Conservation (phyloP, 371 early-diverging fungal genomes). For the Actinomortierella ambigua region DNA sequence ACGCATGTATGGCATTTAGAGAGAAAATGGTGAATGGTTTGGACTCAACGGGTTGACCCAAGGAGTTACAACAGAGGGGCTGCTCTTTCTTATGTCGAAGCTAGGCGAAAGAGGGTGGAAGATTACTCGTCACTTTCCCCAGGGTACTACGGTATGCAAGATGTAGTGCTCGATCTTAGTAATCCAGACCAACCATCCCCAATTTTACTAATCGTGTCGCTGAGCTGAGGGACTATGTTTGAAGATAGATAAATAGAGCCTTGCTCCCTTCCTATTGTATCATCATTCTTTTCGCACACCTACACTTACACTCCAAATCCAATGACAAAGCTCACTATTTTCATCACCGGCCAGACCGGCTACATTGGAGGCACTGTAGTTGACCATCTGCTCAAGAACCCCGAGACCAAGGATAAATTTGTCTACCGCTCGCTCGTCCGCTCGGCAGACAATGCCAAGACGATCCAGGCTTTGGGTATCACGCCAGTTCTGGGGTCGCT, state of each 20-base stretch:
- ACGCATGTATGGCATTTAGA: no score
- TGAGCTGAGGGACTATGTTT: neutral
- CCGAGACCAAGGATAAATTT: conserved; percentile 9
- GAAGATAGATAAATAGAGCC: neutral
- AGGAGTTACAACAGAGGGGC: no score
- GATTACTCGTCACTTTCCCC: no score
- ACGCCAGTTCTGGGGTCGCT: conserved; percentile 41
- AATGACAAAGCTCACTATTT: conserved; percentile 31
- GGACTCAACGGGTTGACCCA: no score
- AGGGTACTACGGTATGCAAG: no score
- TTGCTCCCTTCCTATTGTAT: neutral
- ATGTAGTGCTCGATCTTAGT: no score
- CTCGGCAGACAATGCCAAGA: conserved; percentile 22
- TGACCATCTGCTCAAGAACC: conserved; percentile 24
- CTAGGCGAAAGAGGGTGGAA: no score
- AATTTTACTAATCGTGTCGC: no score
- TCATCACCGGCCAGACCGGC: conserved; percentile 40
- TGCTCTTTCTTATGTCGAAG: no score
- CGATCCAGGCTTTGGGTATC: conserved; percentile 27
- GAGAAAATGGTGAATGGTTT: no score
- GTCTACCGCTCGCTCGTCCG: conserved; percentile 41
- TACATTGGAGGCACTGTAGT: conserved; percentile 41
- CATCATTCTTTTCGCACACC: neutral
- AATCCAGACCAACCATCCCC: no score
- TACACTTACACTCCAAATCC: neutral